Percentiles rank a stretch among this genome's conserved stretches.
phyloP scores from a whole-genome alignment of 805 yeast genomes.

The Sungouiozyma intestinalis region DNA sequence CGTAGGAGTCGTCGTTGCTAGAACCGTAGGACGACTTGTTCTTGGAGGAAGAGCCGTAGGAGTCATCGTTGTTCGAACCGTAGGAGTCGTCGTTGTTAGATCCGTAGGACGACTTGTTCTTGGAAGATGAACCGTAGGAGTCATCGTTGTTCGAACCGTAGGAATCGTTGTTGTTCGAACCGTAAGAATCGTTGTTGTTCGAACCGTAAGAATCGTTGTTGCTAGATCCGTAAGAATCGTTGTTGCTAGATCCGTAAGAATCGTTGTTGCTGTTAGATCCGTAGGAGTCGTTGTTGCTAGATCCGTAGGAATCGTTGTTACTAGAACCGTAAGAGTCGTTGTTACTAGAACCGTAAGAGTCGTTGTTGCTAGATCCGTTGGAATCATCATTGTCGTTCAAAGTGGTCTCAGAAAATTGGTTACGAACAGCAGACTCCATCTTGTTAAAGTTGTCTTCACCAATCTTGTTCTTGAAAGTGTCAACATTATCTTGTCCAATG shows the following conservation, averaged over 20 bases:
- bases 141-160: slow-evolving; percentile 17
- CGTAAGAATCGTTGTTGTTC: slow-evolving; percentile 13
- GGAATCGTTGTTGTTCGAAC: slow-evolving; percentile 10
- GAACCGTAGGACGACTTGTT: slow-evolving; percentile 10
- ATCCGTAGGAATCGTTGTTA: slow-evolving; percentile 24
- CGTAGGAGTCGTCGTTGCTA: slow-evolving; percentile 13
- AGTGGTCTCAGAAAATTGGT: slow-evolving; percentile 20
- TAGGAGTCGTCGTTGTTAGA: slow-evolving; percentile 14
- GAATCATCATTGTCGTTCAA: slow-evolving; percentile 16
- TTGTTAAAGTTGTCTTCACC: slow-evolving; percentile 26
- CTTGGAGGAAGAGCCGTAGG: slow-evolving; percentile 15
- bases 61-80: slow-evolving; percentile 11
- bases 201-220: slow-evolving; percentile 12
- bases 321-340: slow-evolving; percentile 19
- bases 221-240: slow-evolving; percentile 18
- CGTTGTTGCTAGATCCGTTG: slow-evolving; percentile 8
- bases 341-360: slow-evolving; percentile 17
- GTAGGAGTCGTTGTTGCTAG: slow-evolving; percentile 17
- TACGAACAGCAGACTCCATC: slow-evolving; percentile 22
- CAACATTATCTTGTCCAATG: slow-evolving; percentile 25
- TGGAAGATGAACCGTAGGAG: slow-evolving; percentile 16
- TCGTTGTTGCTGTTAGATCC: slow-evolving; percentile 14
- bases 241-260: slow-evolving; percentile 17
- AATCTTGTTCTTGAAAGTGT: slow-evolving; percentile 20
- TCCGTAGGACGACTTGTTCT: slow-evolving; percentile 10